These are phyloP conservation scores for Rhizopogon roseolus DNA, from an alignment of 768 basidiomycete species.

Conservation along the genomic window DNA sequence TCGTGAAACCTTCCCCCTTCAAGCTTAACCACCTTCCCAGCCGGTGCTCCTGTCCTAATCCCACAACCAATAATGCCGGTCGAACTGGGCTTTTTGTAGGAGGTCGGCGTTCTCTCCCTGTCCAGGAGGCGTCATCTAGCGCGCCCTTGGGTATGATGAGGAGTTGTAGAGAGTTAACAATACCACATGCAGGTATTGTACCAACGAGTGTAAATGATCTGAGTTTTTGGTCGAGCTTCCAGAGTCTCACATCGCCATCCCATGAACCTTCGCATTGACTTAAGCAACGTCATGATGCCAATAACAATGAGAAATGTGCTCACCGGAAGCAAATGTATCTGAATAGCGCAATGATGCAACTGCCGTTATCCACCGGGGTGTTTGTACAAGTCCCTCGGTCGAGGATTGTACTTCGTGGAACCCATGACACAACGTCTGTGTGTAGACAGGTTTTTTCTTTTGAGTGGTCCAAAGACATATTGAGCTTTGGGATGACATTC, in stretches of 20 bases:
- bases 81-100: slow-evolving; percentile 10
- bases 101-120: slow-evolving; percentile 16
- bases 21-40: slow-evolving; percentile 84
- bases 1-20: slow-evolving; percentile 66
- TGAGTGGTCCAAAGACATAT: slow-evolving; percentile 87
- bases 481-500: slow-evolving; percentile 38
- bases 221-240: slow-evolving; percentile 80
- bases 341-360: slow-evolving; percentile 82
- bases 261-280: slow-evolving; percentile 72
- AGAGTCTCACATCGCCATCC: slow-evolving; percentile 86
- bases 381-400: slow-evolving; percentile 68
- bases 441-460: slow-evolving; percentile 95
- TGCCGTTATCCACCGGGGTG: slow-evolving; percentile 89
- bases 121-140: slow-evolving; percentile 40
- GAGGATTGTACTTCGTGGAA: slow-evolving; percentile 66
- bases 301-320: slow-evolving; percentile 10
- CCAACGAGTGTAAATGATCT: slow-evolving; percentile 71
- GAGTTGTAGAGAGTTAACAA: slow-evolving; percentile 89
- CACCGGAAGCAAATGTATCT: slow-evolving; percentile 88
- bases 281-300: background rate
- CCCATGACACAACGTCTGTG: slow-evolving; percentile 83
- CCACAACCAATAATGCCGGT: slow-evolving; percentile 66
- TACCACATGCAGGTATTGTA: slow-evolving; percentile 63
- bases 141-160: slow-evolving; percentile 44
- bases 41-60: slow-evolving; percentile 83